A percentile compares a stretch with the other conserved stretches of the same genome.
phyloP scores from a whole-genome alignment of 2,329 filamentous ascomycete species.

The Phialophora expanda region DNA sequence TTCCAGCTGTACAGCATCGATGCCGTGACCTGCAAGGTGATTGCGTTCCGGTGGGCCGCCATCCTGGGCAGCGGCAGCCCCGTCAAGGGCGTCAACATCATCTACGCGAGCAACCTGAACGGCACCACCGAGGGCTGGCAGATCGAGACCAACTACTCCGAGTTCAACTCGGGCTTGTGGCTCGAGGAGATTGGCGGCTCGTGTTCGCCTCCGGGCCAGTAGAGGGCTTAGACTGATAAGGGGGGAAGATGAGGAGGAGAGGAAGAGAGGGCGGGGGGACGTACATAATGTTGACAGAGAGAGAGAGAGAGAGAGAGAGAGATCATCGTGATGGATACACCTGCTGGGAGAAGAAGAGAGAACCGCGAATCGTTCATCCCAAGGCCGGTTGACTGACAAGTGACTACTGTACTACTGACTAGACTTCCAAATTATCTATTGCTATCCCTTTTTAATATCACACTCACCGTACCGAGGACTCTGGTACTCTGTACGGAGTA shows the following conservation, averaged over 20 bases:
- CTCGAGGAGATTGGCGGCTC: slow-evolving; percentile 22
- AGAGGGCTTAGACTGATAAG: neutral
- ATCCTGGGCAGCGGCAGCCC: slow-evolving; percentile 29
- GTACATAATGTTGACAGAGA: too few relatives aligned
- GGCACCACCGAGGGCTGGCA: slow-evolving; percentile 40
- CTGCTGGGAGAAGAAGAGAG: too few relatives aligned
- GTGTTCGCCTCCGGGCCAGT: slow-evolving; percentile 3
- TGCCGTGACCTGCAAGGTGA: slow-evolving; percentile 41
- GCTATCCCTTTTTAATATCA: too few relatives aligned
- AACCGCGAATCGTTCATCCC: too few relatives aligned
- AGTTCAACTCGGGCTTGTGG: slow-evolving; percentile 43
- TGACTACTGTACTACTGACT: too few relatives aligned
- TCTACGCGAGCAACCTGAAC: slow-evolving; percentile 33
- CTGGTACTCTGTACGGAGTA: too few relatives aligned
- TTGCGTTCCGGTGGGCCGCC: slow-evolving; percentile 44
- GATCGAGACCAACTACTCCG: slow-evolving; percentile 43
- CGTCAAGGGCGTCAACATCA: slow-evolving; percentile 42
- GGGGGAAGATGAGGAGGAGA: neutral
- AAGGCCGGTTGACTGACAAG: too few relatives aligned
- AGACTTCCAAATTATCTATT: too few relatives aligned
- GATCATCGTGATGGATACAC: too few relatives aligned
- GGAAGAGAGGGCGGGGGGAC: too few relatives aligned
- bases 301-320: too few relatives aligned
- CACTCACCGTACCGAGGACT: too few relatives aligned
- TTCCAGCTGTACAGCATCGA: slow-evolving; percentile 37